Evolutionary conservation across 23 red algal species (phyloP).

Genomic region (Gracilaria caudata): DNA sequence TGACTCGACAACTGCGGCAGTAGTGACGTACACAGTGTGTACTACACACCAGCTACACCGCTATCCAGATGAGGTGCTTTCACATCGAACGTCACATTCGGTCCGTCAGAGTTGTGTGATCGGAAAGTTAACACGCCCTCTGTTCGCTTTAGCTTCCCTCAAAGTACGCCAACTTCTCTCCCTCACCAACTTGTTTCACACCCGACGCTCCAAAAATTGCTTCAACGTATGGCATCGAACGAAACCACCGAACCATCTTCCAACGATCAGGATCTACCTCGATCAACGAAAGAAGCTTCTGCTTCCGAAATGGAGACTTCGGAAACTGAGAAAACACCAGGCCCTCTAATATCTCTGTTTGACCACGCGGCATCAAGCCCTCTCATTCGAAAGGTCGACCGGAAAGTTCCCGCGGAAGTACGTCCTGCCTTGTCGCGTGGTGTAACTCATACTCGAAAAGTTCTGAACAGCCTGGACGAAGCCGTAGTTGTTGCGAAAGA

Average conservation of each 20-base stretch:
- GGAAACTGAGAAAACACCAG: background rate
- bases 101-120: too few species aligned
- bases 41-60: too few species aligned
- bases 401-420: background rate
- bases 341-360: background rate
- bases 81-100: too few species aligned
- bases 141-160: background rate
- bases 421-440: background rate
- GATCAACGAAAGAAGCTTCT: background rate
- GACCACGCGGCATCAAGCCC: constrained; percentile 11
- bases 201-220: background rate
- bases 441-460: background rate
- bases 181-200: background rate
- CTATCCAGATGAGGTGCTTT: too few species aligned
- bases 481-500: constrained; percentile 7
- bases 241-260: background rate
- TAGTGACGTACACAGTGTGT: too few species aligned
- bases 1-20: too few species aligned
- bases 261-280: background rate
- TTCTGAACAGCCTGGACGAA: constrained; percentile 2
- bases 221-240: background rate
- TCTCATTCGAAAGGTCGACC: background rate
- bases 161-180: background rate
- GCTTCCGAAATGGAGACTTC: background rate
- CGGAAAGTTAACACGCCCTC: too few species aligned